Evolutionary conservation across 345 rosid species (phyloP), one percentile per base, ranked within the genome.

Genomic region (Populus nigra): DNA sequence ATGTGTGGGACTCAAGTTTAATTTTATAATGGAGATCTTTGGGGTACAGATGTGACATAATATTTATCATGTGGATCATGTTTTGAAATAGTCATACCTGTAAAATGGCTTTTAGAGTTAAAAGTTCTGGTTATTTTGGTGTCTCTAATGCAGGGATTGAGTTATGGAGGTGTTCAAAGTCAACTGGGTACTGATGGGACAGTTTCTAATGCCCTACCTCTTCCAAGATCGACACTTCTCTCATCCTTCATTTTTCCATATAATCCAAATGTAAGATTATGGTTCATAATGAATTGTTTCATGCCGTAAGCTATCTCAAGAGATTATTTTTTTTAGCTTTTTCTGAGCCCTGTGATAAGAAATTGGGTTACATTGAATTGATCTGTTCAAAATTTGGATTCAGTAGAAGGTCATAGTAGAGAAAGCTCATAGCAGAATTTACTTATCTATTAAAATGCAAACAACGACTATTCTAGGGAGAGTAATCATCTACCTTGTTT

Each of bases 111-210:
- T 22, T 39, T 13, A 27, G 6, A 36, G 49, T 36, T 71, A 53
- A 65, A 49, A 38, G 20, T 47, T 74, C n/a, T 68, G 35, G 71
- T 59, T n/a, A 18, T 63, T 83, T 73, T 29, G 20, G 72, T 68
- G 63, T 71, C 65, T 31, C 66, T 73, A 47, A 73, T 35, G 31
- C 83, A 91, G 98, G 90, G 84, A 55, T 76, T 92, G 69, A 82
- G 90, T 78, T 87, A 86, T 83, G 81, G 50, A 5, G 97, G 93
- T 7, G 63, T 94, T 72, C 93, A 71, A 81, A 83, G 84, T 75
- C 88, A 90, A 79, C 75, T 94, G 15, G 92, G 93, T 76, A 85
- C 94, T 73, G 50, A 72, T 70, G 96, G 96, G 72, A 88, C 98
- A 63, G 84, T 90, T 84, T 61, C 78, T 9, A 79, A 85, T 82